Percentiles rank a stretch among this genome's conserved stretches.
Conservation (phyloP, 1,284 basidiomycete species). For the Omphalotus olearius region DNA sequence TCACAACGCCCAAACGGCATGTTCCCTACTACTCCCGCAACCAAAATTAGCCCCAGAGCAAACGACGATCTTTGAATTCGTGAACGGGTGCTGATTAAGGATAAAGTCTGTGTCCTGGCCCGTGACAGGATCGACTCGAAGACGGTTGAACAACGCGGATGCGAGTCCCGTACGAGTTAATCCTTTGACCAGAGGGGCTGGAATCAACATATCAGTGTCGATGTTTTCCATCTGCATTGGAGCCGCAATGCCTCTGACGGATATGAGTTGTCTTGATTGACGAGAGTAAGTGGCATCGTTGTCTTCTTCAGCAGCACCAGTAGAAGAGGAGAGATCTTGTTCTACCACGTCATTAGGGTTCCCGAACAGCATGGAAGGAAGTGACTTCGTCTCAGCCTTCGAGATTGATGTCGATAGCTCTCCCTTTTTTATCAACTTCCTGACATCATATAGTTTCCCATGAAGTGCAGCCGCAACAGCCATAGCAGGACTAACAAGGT, state of each 20-base stretch:
- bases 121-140: slow-evolving; percentile 78
- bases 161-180: slow-evolving; percentile 90
- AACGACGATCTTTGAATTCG: slow-evolving; percentile 79
- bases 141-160: slow-evolving; percentile 81
- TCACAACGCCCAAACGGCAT: slow-evolving; percentile 93
- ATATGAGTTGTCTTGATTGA: slow-evolving; percentile 44
- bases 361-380: slow-evolving; percentile 55
- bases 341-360: slow-evolving; percentile 34
- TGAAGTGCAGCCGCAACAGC: slow-evolving; percentile 90
- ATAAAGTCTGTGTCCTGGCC: slow-evolving; percentile 83
- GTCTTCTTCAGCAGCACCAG: slow-evolving; percentile 55
- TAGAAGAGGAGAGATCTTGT: slow-evolving; percentile 19
- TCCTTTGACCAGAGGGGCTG: slow-evolving; percentile 93
- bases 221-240: slow-evolving; percentile 89
- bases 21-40: slow-evolving; percentile 90
- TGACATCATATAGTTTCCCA: slow-evolving; percentile 85
- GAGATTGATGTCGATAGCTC: slow-evolving; percentile 20
- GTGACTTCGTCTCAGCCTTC: slow-evolving; percentile 66
- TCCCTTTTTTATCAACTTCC: slow-evolving; percentile 56
- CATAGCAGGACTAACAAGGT: slow-evolving; percentile 93
- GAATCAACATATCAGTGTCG: slow-evolving; percentile 97
- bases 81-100: slow-evolving; percentile 82
- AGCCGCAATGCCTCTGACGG: slow-evolving; percentile 81
- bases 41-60: slow-evolving; percentile 93
- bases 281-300: background rate